Base-by-base conservation (phyloP, 2,329 filamentous ascomycete species). In the Zalaria obscura region DNA sequence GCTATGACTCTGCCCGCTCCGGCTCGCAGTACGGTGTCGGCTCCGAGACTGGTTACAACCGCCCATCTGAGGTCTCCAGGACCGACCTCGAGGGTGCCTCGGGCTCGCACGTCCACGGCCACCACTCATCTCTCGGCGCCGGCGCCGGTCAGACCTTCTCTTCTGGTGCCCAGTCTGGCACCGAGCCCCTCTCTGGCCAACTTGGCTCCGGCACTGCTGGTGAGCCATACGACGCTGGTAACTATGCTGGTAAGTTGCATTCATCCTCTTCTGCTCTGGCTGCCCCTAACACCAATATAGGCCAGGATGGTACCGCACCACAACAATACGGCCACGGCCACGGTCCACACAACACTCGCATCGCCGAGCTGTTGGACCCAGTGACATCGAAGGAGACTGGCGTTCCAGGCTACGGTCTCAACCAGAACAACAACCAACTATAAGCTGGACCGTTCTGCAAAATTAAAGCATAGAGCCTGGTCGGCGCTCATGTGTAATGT, bases 151-250 rank as follows among this genome's bases (percentile, higher is more conserved):
- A 18, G 18, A 18, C 18, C 2, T 18, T 18, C 18, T 18, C 18
- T 18, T 18, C 18, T 18, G 18, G 18, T 26, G 38, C 9, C 27
- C 37, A 43, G 27, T 43, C 36, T 26, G 41, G 37, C 18, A 36
- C 29, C 29, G 41, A 39, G 41, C 41, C 41, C 31, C 27, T 43
- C 36, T 43, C 41, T 39, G 41, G 41, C 3, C 27, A 27, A 9
- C 28, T 32, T 26, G 33, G 41, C 9, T n/a, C 41, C 6, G 41
- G 41, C 18, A 25, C 39, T 38, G 37, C 31, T 27, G 41, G 41
- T 11, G 33, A 36, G 9, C 41, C 41, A 8, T 43, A 43, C 25
- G 41, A 43, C 8, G 29, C 28, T 18, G 41, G 41, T 32, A 43
- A 39, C 35, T 9, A 33, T 36, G n/a, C 11, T 6, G 35, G 35